phyloP scores from a whole-genome alignment of 148 eudicot species.

The Selenicereus undatus region DNA sequence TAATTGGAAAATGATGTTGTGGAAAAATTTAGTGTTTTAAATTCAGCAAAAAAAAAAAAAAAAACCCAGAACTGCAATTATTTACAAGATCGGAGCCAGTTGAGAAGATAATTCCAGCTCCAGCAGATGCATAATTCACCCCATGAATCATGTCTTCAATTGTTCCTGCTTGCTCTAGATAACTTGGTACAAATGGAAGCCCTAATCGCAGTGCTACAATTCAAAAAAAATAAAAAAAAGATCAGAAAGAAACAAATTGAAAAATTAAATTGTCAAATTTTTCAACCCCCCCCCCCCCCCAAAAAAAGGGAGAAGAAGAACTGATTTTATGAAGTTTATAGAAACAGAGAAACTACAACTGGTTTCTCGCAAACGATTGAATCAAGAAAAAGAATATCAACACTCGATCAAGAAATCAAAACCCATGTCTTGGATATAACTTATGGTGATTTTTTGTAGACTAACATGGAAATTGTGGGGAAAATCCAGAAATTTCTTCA shows the following conservation, averaged over 20 bases:
- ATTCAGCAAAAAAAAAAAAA: too few species aligned
- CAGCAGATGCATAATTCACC: slow-evolving; percentile 96
- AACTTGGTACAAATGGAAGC: slow-evolving; percentile 81
- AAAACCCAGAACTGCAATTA: neutral
- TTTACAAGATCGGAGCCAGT: slow-evolving; percentile 85
- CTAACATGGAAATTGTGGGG: neutral
- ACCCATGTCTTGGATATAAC: too few species aligned
- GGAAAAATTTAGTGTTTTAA: neutral
- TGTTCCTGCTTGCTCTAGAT: slow-evolving; percentile 59
- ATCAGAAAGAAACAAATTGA: neutral
- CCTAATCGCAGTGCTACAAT: slow-evolving; percentile 64
- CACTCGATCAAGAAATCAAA: too few species aligned
- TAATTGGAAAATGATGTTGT: neutral
- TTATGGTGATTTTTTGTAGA: too few species aligned
- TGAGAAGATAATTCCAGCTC: slow-evolving; percentile 85
- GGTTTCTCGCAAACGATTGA: too few species aligned
- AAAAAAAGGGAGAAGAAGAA: neutral
- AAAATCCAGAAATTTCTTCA: neutral
- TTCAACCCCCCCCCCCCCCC: neutral
- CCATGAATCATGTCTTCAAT: slow-evolving; percentile 76
- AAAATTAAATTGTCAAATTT: neutral
- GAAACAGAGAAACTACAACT: neutral
- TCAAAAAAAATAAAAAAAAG: neutral
- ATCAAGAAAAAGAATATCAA: too few species aligned
- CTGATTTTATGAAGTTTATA: neutral